These are phyloP conservation scores for Musa acuminata DNA, from an alignment of 176 grass and related monocot genomes.

Conservation along the genomic window DNA sequence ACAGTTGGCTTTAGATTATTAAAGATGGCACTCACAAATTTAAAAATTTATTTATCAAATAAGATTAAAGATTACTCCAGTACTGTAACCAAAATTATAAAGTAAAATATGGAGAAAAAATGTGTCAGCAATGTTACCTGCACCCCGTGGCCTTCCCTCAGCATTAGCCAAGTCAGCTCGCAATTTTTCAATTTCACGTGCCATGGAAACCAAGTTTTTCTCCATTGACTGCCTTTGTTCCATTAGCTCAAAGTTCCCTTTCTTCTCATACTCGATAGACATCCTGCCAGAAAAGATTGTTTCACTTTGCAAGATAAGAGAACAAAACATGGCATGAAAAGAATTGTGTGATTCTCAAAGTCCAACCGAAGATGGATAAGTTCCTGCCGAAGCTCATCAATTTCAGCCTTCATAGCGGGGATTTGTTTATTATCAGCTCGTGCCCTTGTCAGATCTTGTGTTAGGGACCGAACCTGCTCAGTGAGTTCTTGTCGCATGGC, in stretches of 20 bases:
- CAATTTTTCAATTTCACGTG: conserved; percentile 58
- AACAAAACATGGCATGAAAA: conserved; percentile 11
- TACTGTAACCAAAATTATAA: background rate
- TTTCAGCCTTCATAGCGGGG: conserved; percentile 37
- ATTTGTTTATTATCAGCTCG: conserved; percentile 44
- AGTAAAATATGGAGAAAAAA: background rate
- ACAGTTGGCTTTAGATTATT: background rate
- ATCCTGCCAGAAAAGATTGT: conserved; percentile 28
- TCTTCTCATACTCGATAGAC: conserved; percentile 43
- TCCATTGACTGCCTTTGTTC: conserved; percentile 74
- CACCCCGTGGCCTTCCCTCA: conserved; percentile 37
- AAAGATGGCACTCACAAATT: background rate
- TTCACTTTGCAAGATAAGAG: background rate
- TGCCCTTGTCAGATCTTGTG: conserved; percentile 39
- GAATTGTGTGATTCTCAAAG: conserved; percentile 1
- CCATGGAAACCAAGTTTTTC: conserved; percentile 58
- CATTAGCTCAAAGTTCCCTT: conserved; percentile 56
- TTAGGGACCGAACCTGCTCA: conserved; percentile 38
- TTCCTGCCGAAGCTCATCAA: conserved; percentile 42
- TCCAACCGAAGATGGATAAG: conserved; percentile 41
- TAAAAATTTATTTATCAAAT: background rate
- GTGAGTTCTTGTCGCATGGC: conserved; percentile 44
- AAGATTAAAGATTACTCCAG: background rate
- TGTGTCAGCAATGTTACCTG: background rate
- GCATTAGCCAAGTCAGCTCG: conserved; percentile 32